Base-by-base conservation (phyloP, 2,329 filamentous ascomycete genomes). In the Fusarium tricinctum region DNA sequence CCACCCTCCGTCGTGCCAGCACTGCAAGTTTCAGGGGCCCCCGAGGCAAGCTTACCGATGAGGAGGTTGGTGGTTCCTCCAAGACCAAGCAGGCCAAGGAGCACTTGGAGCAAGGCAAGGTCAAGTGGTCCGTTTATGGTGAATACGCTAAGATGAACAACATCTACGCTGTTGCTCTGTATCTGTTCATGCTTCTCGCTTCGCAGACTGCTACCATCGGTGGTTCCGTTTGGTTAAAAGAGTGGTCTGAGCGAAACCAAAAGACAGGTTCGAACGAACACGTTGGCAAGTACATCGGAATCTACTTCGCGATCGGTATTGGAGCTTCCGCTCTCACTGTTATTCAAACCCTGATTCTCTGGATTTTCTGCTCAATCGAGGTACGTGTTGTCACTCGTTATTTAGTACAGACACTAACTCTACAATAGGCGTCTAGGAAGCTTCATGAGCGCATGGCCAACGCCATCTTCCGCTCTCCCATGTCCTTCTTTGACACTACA, bases 281-380 rank as follows among this genome's bases (percentile, higher is more conserved):
- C 38, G 87, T 97, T 60, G 94, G 91, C 72, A 97, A 93, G 79
- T 99, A 94, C 76, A 92, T 99, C 75, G 93, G 95, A 59, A 89
- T 99, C 69, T 99, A 99, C 81, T 96, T 99, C 80, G 93, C 92
- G 17, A 92, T 99, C 79, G 97, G 96, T 47, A 87, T 99, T 51
- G 95, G 95, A 32, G 91, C 92, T 26, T 91, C 96, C 40, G 85
- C 88, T 43, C 84, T 99, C 68, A 95, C 97, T 5, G 93, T 98
- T 42, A 76, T 97, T 30, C 96, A 98, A 80, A 98, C 95, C 8
- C 83, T 99, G 72, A 94, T 99, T 68, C 85, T 99, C 28, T 99
- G 96, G 96, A 98, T 99, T 70, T 98, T 99, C 82, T 99, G 97
- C 82, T 98, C 96, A 6, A 99, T 99, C 67, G 96, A 99, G 87